phyloP scores from a whole-genome alignment of 2,329 filamentous ascomycete genomes.

The Pseudogymnoascus sp. region DNA sequence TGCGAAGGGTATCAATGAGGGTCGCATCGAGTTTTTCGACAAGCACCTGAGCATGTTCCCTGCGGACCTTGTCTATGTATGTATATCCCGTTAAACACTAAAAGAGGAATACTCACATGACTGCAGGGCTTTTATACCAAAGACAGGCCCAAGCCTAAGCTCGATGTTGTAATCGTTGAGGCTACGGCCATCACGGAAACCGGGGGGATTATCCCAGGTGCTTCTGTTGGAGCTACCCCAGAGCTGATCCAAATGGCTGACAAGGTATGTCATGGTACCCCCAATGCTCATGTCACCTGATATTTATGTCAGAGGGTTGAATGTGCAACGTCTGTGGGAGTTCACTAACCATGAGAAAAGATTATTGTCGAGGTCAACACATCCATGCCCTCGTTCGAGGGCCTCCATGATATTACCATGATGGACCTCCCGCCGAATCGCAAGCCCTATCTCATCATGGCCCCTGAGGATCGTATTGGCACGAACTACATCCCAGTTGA shows the following conservation, averaged over 20 bases:
- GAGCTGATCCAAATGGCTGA: constrained; percentile 86
- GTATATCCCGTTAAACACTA: neutral
- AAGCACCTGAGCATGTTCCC: constrained; percentile 94
- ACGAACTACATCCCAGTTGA: constrained; percentile 75
- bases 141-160: constrained; percentile 58
- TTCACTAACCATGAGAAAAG: constrained; percentile 25
- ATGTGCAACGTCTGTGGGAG: neutral
- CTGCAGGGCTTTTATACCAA: constrained; percentile 70
- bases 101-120: constrained; percentile 11
- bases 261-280: constrained; percentile 44
- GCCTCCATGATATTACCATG: constrained; percentile 84
- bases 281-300: neutral
- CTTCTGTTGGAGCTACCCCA: constrained; percentile 75
- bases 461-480: constrained; percentile 78
- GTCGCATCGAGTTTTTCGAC: constrained; percentile 85
- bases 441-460: constrained; percentile 81
- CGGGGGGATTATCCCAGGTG: constrained; percentile 80
- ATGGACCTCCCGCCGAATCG: constrained; percentile 72
- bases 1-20: constrained; percentile 81
- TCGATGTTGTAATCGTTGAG: constrained; percentile 80
- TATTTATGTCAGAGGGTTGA: neutral
- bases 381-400: constrained; percentile 72
- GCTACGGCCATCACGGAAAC: constrained; percentile 81
- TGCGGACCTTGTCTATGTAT: constrained; percentile 64
- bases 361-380: constrained; percentile 93